Percentiles rank a stretch among this genome's conserved stretches.
phyloP scores from a whole-genome alignment of 768 basidiomycete genomes.

The Cystofilobasidium bisporidii region DNA sequence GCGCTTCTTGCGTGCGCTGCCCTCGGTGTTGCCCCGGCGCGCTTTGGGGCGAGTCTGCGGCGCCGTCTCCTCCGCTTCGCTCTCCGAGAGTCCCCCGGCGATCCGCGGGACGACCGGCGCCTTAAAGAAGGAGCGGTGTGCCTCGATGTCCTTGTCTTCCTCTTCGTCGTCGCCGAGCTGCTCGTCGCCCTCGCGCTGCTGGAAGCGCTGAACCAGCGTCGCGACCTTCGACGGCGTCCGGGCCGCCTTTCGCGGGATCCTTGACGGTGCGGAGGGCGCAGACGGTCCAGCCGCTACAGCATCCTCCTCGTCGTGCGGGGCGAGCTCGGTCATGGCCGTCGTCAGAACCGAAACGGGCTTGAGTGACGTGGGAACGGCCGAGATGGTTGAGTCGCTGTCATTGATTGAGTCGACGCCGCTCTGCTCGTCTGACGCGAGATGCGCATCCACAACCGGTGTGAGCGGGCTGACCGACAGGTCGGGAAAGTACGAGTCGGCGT shows the following conservation, averaged over 20 bases:
- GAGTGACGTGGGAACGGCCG: conserved; percentile 32
- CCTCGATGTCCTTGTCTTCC: conserved; percentile 12
- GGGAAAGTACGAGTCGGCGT: not conserved
- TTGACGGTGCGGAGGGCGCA: conserved; percentile 1
- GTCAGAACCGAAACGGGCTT: conserved; percentile 30
- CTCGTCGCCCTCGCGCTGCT: conserved; percentile 17
- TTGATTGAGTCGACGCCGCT: conserved; percentile 22
- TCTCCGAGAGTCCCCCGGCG: conserved; percentile 10
- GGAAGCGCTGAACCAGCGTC: conserved; percentile 3
- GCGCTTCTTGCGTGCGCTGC: not conserved
- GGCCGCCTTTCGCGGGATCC: conserved; percentile 12
- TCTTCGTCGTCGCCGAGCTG: conserved; percentile 19
- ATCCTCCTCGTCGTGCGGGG: not conserved
- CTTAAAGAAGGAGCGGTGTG: conserved; percentile 13
- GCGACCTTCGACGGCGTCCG: not conserved
- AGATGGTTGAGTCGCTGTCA: conserved; percentile 44
- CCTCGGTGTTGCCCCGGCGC: not conserved
- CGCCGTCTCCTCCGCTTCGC: conserved; percentile 16
- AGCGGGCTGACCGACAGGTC: not conserved
- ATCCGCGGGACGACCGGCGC: not conserved
- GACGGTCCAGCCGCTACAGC: not conserved
- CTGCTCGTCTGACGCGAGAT: not conserved
- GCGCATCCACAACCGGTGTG: not conserved
- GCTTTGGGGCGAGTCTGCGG: not conserved
- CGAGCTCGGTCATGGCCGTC: conserved; percentile 31